Evolutionary conservation across 2,329 filamentous ascomycete species (phyloP).

Genomic region (Rugonectria rugulosa): DNA sequence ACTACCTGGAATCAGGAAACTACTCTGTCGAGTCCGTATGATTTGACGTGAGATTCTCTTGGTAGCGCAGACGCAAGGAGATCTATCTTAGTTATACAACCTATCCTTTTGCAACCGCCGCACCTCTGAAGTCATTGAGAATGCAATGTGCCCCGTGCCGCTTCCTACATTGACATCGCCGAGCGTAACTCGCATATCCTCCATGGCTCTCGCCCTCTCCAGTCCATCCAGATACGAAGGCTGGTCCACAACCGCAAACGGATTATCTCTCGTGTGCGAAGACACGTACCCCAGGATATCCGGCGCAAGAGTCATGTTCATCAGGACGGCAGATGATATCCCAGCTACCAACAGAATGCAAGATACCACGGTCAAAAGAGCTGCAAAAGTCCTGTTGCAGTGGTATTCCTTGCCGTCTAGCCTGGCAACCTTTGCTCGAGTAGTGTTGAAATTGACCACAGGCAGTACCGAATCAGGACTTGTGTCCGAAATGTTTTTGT

Average conservation of each 20-base stretch:
- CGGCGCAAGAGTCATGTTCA: slow-evolving; percentile 8
- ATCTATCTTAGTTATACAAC: neutral
- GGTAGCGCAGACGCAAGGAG: too few relatives aligned
- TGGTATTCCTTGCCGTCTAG: neutral
- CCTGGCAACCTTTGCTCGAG: neutral
- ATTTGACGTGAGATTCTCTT: too few relatives aligned
- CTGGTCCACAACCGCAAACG: neutral
- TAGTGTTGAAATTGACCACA: neutral
- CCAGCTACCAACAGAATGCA: neutral
- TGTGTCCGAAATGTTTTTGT: neutral
- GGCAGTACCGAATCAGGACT: neutral
- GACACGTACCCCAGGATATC: slow-evolving; percentile 10
- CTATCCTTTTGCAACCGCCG: neutral
- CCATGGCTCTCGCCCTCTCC: neutral
- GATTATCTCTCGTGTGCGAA: slow-evolving; percentile 3
- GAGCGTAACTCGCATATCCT: neutral
- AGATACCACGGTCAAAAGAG: neutral
- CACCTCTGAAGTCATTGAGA: neutral
- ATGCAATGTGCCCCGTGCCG: slow-evolving; percentile 2
- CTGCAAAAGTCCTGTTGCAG: neutral
- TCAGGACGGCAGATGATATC: neutral
- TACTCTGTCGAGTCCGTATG: too few relatives aligned
- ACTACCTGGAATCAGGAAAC: too few relatives aligned
- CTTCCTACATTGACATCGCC: neutral
- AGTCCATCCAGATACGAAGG: neutral